Evolutionary conservation across 2,329 filamentous ascomycete species (phyloP).

Genomic region (Aureobasidium pullulans): DNA sequence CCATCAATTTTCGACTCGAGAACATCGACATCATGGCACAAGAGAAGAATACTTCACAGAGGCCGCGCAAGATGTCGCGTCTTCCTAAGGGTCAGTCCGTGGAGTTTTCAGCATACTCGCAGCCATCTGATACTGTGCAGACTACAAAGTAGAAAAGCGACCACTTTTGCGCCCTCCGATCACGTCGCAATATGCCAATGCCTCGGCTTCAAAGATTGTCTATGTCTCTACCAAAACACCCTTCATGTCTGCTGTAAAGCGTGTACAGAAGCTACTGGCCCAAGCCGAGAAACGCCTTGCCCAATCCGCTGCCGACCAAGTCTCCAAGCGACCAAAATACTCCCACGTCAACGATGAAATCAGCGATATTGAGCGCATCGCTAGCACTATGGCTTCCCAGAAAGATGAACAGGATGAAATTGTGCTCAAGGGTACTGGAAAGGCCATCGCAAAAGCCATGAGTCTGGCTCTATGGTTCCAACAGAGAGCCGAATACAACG

Average conservation of each 20-base stretch:
- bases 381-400: conserved; percentile 23
- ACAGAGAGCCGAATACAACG: conserved; percentile 50
- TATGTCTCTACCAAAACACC: conserved; percentile 60
- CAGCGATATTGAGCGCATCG: conserved; percentile 12
- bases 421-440: conserved; percentile 57
- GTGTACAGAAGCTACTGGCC: conserved; percentile 56
- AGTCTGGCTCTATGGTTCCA: conserved; percentile 59
- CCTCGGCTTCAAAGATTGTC: conserved; percentile 48
- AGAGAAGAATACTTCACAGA: not conserved
- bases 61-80: conserved; percentile 17
- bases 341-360: conserved; percentile 1
- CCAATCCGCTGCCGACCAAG: conserved; percentile 32
- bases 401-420: conserved; percentile 44
- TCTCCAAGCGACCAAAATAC: conserved; percentile 15
- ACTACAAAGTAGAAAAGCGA: conserved; percentile 46
- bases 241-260: conserved; percentile 61
- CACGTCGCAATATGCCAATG: conserved; percentile 45
- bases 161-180: conserved; percentile 52
- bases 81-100: conserved; percentile 20
- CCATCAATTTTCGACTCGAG: not conserved
- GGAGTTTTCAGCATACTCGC: not conserved
- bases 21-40: not conserved
- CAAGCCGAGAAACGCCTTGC: conserved; percentile 46
- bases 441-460: conserved; percentile 57
- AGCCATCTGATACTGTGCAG: conserved; percentile 23